Evolutionary conservation across 106 monocot species (phyloP).

Genomic region (Iris macrosiphon): DNA sequence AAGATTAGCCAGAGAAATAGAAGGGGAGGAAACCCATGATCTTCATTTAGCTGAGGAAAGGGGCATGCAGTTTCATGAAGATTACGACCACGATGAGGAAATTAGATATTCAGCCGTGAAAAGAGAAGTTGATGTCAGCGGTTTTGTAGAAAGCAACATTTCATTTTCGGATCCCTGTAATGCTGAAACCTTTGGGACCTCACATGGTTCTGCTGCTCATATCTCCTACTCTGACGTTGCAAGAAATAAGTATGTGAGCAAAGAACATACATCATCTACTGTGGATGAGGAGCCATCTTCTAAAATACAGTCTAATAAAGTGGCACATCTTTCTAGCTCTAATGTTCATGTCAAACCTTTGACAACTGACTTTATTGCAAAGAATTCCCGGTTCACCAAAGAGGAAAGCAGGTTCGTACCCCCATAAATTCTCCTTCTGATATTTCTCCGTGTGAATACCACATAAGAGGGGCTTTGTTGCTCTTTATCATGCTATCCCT

Average conservation of each 20-base stretch:
- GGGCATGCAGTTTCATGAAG: slow-evolving; percentile 49
- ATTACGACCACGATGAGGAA: slow-evolving; percentile 84
- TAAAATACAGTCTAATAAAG: no score
- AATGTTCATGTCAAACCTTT: slow-evolving; percentile 7
- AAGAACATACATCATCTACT: slow-evolving; percentile 27
- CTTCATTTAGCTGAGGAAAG: slow-evolving; percentile 96
- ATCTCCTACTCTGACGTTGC: slow-evolving; percentile 19
- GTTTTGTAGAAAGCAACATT: slow-evolving; percentile 17
- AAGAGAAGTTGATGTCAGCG: slow-evolving; percentile 48
- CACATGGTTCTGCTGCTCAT: slow-evolving; percentile 8
- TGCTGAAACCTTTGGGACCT: slow-evolving; percentile 27
- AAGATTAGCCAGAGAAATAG: slow-evolving; percentile 96
- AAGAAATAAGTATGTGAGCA: slow-evolving; percentile 20
- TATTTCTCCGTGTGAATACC: no score
- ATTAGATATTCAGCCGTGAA: slow-evolving; percentile 78
- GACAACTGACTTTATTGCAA: slow-evolving; percentile 15
- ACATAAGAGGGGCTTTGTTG: no score
- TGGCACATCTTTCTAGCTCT: slow-evolving; percentile 7
- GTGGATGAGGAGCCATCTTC: slow-evolving; percentile 21
- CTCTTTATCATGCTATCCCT: not conserved
- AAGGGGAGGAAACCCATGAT: slow-evolving; percentile 82
- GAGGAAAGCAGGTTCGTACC: slow-evolving; percentile 32
- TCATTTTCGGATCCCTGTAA: slow-evolving; percentile 13
- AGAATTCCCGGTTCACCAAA: slow-evolving; percentile 8
- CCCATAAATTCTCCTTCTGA: not conserved